Evolutionary conservation across 805 yeast genomes (phyloP).

Genomic region (Candida broadrunensis): DNA sequence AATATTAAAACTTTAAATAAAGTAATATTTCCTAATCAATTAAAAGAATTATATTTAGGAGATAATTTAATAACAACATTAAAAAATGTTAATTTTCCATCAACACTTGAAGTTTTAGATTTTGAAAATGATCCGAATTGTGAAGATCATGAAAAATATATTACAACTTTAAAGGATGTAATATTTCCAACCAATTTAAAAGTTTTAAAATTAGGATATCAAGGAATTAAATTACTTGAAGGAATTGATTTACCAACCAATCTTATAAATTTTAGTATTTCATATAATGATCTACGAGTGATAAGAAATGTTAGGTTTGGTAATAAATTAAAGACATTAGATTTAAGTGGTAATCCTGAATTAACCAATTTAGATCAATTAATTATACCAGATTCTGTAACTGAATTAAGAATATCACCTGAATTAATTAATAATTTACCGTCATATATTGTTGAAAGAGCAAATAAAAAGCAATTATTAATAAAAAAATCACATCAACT

Average conservation of each 20-base stretch:
- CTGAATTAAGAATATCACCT: constrained; percentile 34
- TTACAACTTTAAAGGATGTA: constrained; percentile 41
- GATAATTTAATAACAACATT: constrained; percentile 43
- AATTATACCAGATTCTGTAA: constrained; percentile 33
- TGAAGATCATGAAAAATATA: constrained; percentile 40
- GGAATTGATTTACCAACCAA: constrained; percentile 35
- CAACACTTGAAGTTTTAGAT: constrained; percentile 35
- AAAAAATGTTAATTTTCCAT: constrained; percentile 41
- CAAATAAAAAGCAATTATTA: constrained; percentile 30
- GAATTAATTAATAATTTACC: constrained; percentile 35
- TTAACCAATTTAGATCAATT: constrained; percentile 35
- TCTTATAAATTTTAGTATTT: constrained; percentile 29
- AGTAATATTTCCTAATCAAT: constrained; percentile 34
- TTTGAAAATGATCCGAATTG: constrained; percentile 40
- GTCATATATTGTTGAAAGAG: constrained; percentile 34
- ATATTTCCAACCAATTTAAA: constrained; percentile 33
- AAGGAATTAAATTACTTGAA: constrained; percentile 36
- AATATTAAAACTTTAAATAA: constrained; percentile 44
- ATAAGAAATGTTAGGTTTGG: constrained; percentile 38
- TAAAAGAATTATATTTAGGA: constrained; percentile 37
- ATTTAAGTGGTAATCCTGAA: constrained; percentile 42
- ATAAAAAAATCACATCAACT: constrained; percentile 11
- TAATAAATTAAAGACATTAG: constrained; percentile 27
- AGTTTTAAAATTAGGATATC: constrained; percentile 36
- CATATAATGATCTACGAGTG: constrained; percentile 37